Base-by-base conservation (phyloP, 352 stramenopile species). In the Saprolegnia diclina region DNA sequence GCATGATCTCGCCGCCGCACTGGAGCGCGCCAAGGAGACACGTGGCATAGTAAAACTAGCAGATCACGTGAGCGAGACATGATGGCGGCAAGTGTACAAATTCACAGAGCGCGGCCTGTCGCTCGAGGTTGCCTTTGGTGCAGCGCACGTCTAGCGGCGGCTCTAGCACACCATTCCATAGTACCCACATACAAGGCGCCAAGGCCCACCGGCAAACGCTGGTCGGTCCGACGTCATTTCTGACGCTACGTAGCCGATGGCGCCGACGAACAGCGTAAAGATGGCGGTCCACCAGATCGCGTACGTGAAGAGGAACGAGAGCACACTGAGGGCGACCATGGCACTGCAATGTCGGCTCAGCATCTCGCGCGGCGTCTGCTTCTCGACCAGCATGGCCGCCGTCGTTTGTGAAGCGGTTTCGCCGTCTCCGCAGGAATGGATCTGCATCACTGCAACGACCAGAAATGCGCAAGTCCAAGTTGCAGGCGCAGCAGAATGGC, bases 281-380 rank as follows among this genome's bases (percentile, higher is more conserved):
- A 55, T 19, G 37, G 57, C 18, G 2, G 42, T 21, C 57, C 57
- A 55, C 57, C 57, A 66, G 19, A 66, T 50, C 6, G 26, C 38
- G 57, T 66, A 66, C 32, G 32, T 54, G 29, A 66, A 66, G 37
- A 66, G 26, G 24, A 66, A 55, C 57, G 57, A 55, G 19, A 66
- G 40, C 5, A 65, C 57, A 35, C 57, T 65, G 6, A 66, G 57
- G 21, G 57, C 57, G 50, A 66, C 32, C 57, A 66, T 54, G 37
- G 24, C 11, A 38, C 57, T 65, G 57, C 57, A 66, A 26, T 55
- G 24, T 16, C 26, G 57, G 29, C 57, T 66, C 19, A 55, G 10
- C 5, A 55, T 18, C 22, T 66, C 57, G 38, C 14, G 57, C 18
- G 24, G 22, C 11, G 5, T 26, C 53, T 40, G 21, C 53, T 3